These are phyloP conservation scores for Cicer yamashitae DNA, from an alignment of 306 rosid species.

Conservation along the genomic window DNA sequence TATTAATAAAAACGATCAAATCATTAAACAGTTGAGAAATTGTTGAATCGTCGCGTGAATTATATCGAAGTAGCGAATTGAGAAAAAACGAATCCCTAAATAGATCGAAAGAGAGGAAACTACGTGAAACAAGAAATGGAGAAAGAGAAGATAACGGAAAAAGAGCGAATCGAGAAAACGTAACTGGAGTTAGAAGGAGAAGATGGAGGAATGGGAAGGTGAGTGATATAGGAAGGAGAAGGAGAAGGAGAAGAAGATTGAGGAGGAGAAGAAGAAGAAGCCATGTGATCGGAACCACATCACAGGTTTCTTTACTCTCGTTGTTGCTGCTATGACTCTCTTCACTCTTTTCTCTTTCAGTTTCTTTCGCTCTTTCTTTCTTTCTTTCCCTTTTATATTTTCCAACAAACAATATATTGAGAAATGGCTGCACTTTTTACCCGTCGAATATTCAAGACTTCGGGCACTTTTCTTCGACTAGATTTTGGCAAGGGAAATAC, in stretches of 20 bases:
- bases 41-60: background rate
- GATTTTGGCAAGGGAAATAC: background rate
- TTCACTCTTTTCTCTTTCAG: background rate
- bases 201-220: conserved; percentile 44
- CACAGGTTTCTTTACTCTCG: conserved; percentile 37
- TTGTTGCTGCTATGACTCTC: background rate
- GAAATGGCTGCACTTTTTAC: background rate
- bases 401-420: too few species aligned
- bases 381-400: conserved; percentile 6
- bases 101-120: background rate
- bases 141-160: background rate
- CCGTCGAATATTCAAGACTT: conserved; percentile 1
- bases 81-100: conserved; percentile 32
- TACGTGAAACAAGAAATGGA: background rate
- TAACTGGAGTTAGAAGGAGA: conserved; percentile 56
- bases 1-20: conserved; percentile 27
- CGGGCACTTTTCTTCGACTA: background rate
- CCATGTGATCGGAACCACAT: conserved; percentile 48
- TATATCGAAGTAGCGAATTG: background rate
- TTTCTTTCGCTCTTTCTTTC: background rate
- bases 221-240: conserved; percentile 30
- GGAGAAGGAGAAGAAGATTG: conserved; percentile 16
- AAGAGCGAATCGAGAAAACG: conserved; percentile 30
- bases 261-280: conserved; percentile 38
- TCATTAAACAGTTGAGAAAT: conserved; percentile 6